A percentile compares a stretch with the other conserved stretches of the same genome.
Evolutionary conservation across 345 rosid genomes (phyloP).

Genomic region (Microcos paniculata): DNA sequence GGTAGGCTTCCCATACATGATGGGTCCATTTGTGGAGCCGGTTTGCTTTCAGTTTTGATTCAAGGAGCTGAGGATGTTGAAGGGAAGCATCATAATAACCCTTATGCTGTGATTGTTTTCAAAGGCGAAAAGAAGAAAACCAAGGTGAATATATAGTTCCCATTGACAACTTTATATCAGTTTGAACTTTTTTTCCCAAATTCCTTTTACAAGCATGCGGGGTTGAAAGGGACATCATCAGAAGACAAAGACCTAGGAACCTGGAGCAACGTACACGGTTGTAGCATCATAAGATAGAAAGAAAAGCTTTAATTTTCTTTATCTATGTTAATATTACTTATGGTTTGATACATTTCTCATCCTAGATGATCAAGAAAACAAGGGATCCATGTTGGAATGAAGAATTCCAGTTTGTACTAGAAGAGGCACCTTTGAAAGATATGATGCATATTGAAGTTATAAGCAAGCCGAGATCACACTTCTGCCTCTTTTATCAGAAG

Average conservation of each 20-base stretch:
- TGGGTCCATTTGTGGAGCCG: conserved; percentile 22
- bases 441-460: conserved; percentile 40
- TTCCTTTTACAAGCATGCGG: neutral
- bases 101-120: conserved; percentile 44
- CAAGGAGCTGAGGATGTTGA: conserved; percentile 49
- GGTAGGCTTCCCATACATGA: conserved; percentile 10
- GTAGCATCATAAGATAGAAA: neutral
- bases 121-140: conserved; percentile 52
- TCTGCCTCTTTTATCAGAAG: conserved; percentile 15
- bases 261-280: neutral
- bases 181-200: neutral
- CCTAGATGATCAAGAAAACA: conserved; percentile 37
- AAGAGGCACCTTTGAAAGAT: conserved; percentile 44
- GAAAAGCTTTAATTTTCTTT: neutral
- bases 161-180: neutral
- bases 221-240: neutral
- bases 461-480: conserved; percentile 29
- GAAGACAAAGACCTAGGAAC: neutral
- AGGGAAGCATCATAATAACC: conserved; percentile 43
- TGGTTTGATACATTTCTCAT: neutral
- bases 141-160: conserved; percentile 31
- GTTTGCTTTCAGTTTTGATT: conserved; percentile 42
- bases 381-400: conserved; percentile 58
- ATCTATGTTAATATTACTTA: neutral
- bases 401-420: conserved; percentile 49